These are phyloP conservation scores for Aspergillus biplanus DNA, from an alignment of 495 filamentous ascomycete genomes.

Conservation along the genomic window DNA sequence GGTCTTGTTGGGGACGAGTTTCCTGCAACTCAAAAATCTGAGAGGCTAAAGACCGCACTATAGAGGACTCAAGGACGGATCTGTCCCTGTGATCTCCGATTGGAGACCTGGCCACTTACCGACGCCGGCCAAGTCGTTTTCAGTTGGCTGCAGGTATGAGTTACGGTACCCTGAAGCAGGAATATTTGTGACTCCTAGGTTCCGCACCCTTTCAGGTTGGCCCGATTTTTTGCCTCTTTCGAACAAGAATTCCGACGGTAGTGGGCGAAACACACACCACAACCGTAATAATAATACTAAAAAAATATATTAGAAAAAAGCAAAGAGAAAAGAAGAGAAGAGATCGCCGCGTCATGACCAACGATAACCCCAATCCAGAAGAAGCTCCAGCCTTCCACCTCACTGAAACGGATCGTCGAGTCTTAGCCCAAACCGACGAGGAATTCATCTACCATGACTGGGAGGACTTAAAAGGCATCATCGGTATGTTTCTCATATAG, in stretches of 20 bases:
- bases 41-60: not conserved
- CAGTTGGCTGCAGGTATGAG: too few species aligned
- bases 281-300: too few species aligned
- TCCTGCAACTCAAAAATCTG: not conserved
- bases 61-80: too few species aligned
- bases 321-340: not conserved
- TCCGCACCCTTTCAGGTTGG: not conserved
- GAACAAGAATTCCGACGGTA: conserved; percentile 18
- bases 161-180: not conserved
- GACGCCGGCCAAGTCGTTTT: too few species aligned
- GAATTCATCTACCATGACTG: conserved; percentile 70
- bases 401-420: conserved; percentile 65
- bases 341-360: not conserved
- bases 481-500: conserved; percentile 50
- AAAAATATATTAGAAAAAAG: not conserved
- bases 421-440: conserved; percentile 70
- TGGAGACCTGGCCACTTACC: too few species aligned
- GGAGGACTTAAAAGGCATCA: conserved; percentile 67
- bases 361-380: conserved; percentile 11
- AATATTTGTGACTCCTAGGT: not conserved
- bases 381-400: conserved; percentile 58
- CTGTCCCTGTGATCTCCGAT: too few species aligned
- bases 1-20: not conserved
- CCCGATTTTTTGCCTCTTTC: conserved; percentile 20
- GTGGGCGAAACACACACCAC: too few species aligned